Conservation (phyloP, 1,284 basidiomycete genomes). For the Tylopilus sp. region DNA sequence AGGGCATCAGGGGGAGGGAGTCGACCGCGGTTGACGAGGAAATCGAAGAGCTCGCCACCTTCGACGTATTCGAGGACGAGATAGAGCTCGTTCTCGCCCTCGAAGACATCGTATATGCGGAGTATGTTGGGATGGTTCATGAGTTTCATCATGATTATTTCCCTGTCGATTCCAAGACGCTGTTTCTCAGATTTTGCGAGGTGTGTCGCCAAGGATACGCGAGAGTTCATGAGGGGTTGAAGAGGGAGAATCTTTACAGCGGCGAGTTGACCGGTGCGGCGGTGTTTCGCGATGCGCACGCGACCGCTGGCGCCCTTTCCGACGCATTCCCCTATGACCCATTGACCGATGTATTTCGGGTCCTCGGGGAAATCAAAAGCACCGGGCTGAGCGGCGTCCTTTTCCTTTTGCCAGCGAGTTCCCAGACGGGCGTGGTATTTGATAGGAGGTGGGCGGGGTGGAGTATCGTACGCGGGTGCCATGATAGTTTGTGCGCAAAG, state of each 20-base stretch:
- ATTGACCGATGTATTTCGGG: slow-evolving; percentile 71
- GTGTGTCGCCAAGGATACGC: slow-evolving; percentile 71
- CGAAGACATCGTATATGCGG: slow-evolving; percentile 96
- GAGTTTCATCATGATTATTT: slow-evolving; percentile 99
- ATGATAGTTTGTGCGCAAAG: too few species aligned
- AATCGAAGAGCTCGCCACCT: slow-evolving; percentile 98
- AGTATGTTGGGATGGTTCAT: slow-evolving; percentile 98
- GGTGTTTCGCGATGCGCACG: slow-evolving; percentile 93
- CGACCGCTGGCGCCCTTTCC: slow-evolving; percentile 94
- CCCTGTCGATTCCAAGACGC: slow-evolving; percentile 89
- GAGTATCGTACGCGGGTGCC: slow-evolving; percentile 43
- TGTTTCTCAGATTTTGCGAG: slow-evolving; percentile 83
- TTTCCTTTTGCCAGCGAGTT: slow-evolving; percentile 82
- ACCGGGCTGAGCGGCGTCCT: slow-evolving; percentile 61
- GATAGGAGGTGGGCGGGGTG: slow-evolving; percentile 64
- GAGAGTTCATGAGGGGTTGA: slow-evolving; percentile 75
- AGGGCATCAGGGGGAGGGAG: slow-evolving; percentile 83
- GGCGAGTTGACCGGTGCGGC: slow-evolving; percentile 85
- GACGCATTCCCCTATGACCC: slow-evolving; percentile 91
- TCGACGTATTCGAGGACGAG: slow-evolving; percentile 97
- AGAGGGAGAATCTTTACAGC: slow-evolving; percentile 98
- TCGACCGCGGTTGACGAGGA: slow-evolving; percentile 86
- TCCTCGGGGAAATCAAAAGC: slow-evolving; percentile 74
- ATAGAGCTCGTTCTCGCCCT: slow-evolving; percentile 89
- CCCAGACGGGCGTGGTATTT: slow-evolving; percentile 65